Conservation (phyloP, 2,329 filamentous ascomycete genomes). For the Sclerotinia trifoliorum region DNA sequence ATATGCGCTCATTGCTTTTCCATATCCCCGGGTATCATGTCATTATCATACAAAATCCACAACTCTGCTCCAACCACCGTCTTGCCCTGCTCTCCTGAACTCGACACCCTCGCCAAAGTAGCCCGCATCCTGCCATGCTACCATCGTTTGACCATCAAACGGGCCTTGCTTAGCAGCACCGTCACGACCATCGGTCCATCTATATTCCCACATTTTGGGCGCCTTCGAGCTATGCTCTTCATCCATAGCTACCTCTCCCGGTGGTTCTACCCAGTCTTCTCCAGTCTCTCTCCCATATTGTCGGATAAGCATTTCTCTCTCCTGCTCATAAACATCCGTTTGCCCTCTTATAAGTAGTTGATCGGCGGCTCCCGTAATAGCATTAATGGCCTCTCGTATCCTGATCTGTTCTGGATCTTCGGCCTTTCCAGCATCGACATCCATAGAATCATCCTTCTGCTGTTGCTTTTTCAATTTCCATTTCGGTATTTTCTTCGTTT, state of each 20-base stretch:
- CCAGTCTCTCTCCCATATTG: conserved; percentile 84
- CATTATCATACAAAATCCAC: conserved; percentile 40
- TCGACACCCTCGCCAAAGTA: conserved; percentile 92
- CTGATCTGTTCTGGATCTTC: conserved; percentile 68
- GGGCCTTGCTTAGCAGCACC: conserved; percentile 78
- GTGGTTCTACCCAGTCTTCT: conserved; percentile 71
- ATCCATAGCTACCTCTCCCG: conserved; percentile 41
- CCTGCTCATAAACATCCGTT: conserved; percentile 86
- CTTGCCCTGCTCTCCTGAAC: conserved; percentile 60
- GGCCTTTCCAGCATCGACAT: conserved; percentile 60
- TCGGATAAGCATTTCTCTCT: conserved; percentile 78
- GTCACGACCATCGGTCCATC: conserved; percentile 87
- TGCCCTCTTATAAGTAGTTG: conserved; percentile 79
- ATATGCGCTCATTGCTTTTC: not conserved
- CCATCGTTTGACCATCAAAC: conserved; percentile 82
- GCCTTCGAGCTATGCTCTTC: conserved; percentile 31
- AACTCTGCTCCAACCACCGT: conserved; percentile 42
- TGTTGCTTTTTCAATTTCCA: conserved; percentile 71
- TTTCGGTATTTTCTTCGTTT: conserved; percentile 59
- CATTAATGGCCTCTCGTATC: conserved; percentile 72
- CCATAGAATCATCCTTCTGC: conserved; percentile 62
- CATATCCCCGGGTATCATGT: conserved; percentile 18
- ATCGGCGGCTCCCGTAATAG: conserved; percentile 87
- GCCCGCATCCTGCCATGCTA: conserved; percentile 84
- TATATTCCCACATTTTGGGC: conserved; percentile 75